Conservation (phyloP, 2,329 filamentous ascomycete genomes). For the Colletotrichum trifolii region DNA sequence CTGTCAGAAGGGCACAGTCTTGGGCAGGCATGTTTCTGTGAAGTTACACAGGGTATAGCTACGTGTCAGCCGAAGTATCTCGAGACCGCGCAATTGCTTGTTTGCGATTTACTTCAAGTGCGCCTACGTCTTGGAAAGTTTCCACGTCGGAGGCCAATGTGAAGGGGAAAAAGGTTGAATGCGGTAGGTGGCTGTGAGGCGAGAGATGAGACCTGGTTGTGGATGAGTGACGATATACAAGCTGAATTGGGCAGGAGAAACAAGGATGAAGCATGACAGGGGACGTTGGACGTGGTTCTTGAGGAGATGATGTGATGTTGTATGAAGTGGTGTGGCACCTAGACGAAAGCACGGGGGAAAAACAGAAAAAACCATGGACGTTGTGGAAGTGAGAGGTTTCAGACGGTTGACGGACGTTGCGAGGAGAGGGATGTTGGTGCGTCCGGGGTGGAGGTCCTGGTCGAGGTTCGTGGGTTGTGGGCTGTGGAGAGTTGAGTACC, state of each 20-base stretch:
- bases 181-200: conserved; percentile 3
- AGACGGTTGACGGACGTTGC: conserved; percentile 27
- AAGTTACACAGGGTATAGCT: too few relatives aligned
- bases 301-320: too few relatives aligned
- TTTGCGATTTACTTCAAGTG: too few relatives aligned
- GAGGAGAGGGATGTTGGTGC: background rate
- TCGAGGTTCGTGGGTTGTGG: background rate
- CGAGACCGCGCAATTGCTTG: too few relatives aligned
- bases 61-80: too few relatives aligned
- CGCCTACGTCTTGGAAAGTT: too few relatives aligned
- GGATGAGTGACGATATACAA: conserved; percentile 6
- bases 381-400: conserved; percentile 22
- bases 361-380: background rate
- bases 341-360: too few relatives aligned
- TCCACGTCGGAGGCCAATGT: background rate
- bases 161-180: conserved; percentile 12
- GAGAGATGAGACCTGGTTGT: background rate
- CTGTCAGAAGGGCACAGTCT: too few relatives aligned
- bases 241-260: conserved; percentile 6
- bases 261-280: too few relatives aligned
- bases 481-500: background rate
- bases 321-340: too few relatives aligned
- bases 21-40: too few relatives aligned
- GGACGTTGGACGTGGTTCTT: too few relatives aligned
- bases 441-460: background rate